phyloP scores from a whole-genome alignment of 1,284 basidiomycete species.

The Spongiforma sp. region DNA sequence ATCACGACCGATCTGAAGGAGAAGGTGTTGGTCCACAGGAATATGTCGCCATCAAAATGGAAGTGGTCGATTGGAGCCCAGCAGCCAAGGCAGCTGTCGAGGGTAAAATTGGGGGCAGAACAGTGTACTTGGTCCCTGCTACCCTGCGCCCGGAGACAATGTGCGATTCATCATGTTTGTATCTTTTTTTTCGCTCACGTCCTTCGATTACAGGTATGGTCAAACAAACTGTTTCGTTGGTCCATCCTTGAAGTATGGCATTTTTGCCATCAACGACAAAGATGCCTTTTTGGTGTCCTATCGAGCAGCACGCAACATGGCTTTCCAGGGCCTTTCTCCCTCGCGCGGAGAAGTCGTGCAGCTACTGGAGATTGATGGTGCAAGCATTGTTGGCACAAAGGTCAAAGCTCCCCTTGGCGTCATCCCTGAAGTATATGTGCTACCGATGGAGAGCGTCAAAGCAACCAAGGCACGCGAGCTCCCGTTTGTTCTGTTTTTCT shows the following conservation, averaged over 20 bases:
- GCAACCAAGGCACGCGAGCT: constrained; percentile 76
- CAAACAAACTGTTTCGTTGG: constrained; percentile 99
- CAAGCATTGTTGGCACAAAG: constrained; percentile 87
- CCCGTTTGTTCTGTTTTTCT: not conserved
- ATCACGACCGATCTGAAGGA: constrained; percentile 96
- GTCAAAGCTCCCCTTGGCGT: constrained; percentile 89
- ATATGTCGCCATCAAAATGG: constrained; percentile 97
- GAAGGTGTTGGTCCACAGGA: constrained; percentile 97
- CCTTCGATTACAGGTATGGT: constrained; percentile 71
- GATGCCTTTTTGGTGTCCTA: constrained; percentile 92
- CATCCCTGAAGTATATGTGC: constrained; percentile 89
- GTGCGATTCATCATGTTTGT: constrained; percentile 47
- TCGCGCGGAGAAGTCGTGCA: constrained; percentile 76
- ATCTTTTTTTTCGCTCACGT: constrained; percentile 14
- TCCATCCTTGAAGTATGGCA: constrained; percentile 89
- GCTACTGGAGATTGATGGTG: constrained; percentile 79
- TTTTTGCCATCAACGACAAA: constrained; percentile 86
- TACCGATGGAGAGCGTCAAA: constrained; percentile 98
- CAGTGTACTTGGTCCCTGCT: constrained; percentile 93
- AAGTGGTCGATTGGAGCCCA: constrained; percentile 83
- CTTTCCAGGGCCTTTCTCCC: constrained; percentile 88
- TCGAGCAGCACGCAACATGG: constrained; percentile 96
- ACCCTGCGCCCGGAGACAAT: constrained; percentile 98
- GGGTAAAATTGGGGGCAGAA: constrained; percentile 75
- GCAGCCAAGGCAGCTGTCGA: constrained; percentile 68